Percentiles rank a stretch among this genome's conserved stretches.
phyloP scores from a whole-genome alignment of 108 stramenopile species.

The Nitzschia sp. region DNA sequence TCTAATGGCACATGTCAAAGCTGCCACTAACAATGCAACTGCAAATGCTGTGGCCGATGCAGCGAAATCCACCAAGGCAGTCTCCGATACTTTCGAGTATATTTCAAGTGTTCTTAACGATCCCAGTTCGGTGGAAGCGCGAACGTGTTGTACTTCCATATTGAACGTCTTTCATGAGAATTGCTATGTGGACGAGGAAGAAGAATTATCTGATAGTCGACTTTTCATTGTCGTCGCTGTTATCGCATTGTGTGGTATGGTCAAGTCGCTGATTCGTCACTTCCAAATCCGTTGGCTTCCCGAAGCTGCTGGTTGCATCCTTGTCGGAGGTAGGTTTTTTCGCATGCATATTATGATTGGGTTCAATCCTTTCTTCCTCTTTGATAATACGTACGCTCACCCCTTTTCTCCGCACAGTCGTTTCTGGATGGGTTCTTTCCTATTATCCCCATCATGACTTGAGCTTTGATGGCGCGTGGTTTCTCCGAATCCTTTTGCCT shows the following conservation, averaged over 20 bases:
- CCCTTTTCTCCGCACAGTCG: constrained; percentile 38
- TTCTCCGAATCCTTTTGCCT: constrained; percentile 86
- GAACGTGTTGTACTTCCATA: constrained; percentile 87
- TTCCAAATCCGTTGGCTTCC: constrained; percentile 83
- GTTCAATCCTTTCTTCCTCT: no score
- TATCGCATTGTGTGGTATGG: constrained; percentile 82
- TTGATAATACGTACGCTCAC: no score
- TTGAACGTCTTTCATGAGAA: constrained; percentile 85
- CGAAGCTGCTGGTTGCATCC: constrained; percentile 84
- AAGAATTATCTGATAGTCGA: constrained; percentile 72
- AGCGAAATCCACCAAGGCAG: constrained; percentile 55
- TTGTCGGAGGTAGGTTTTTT: constrained; percentile 65
- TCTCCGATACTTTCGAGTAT: constrained; percentile 49
- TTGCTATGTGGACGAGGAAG: constrained; percentile 75
- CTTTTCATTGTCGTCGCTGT: constrained; percentile 82
- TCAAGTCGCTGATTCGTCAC: constrained; percentile 85
- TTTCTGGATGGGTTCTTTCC: constrained; percentile 66
- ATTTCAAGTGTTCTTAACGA: constrained; percentile 69
- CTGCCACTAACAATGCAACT: constrained; percentile 11
- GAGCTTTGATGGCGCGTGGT: constrained; percentile 85
- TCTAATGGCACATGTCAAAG: constrained; percentile 4
- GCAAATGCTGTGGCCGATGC: constrained; percentile 45
- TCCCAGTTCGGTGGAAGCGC: constrained; percentile 70
- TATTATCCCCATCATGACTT: constrained; percentile 77
- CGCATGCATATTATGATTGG: no score